phyloP scores from a whole-genome alignment of 306 rosid genomes.

The Canavalia gladiata region DNA sequence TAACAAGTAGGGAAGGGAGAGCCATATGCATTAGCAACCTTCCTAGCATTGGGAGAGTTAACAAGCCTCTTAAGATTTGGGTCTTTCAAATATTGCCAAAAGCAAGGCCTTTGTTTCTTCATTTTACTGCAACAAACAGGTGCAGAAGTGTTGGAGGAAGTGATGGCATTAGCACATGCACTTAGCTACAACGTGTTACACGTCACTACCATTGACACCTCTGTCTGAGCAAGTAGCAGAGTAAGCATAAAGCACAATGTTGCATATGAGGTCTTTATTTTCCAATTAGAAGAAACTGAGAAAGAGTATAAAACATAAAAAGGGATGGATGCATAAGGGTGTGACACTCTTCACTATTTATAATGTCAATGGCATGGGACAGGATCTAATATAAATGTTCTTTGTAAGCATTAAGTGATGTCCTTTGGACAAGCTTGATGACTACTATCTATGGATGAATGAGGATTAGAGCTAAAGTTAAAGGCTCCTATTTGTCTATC shows the following conservation, averaged over 20 bases:
- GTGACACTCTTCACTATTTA: slow-evolving; percentile 46
- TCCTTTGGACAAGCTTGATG: slow-evolving; percentile 28
- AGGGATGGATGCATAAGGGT: slow-evolving; percentile 10
- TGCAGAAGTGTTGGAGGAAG: slow-evolving; percentile 50
- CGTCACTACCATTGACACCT: slow-evolving; percentile 51
- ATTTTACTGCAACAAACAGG: slow-evolving; percentile 58
- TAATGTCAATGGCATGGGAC: slow-evolving; percentile 37
- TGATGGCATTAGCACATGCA: slow-evolving; percentile 60
- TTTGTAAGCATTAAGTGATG: background rate
- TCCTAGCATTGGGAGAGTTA: slow-evolving; percentile 67
- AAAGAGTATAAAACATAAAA: too few species aligned
- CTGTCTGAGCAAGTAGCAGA: slow-evolving; percentile 33
- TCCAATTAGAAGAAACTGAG: background rate
- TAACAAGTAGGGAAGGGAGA: slow-evolving; percentile 63
- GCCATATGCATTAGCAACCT: slow-evolving; percentile 59
- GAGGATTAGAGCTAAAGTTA: slow-evolving; percentile 33
- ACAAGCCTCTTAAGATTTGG: slow-evolving; percentile 65
- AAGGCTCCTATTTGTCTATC: background rate
- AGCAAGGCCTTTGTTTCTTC: slow-evolving; percentile 68
- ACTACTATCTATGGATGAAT: background rate
- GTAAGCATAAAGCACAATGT: slow-evolving; percentile 41
- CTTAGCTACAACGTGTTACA: slow-evolving; percentile 60
- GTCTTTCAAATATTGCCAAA: slow-evolving; percentile 64
- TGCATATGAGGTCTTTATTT: slow-evolving; percentile 48
- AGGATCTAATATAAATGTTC: background rate